phyloP scores from a whole-genome alignment of 2,329 filamentous ascomycete species.

The Ascochyta fabae region DNA sequence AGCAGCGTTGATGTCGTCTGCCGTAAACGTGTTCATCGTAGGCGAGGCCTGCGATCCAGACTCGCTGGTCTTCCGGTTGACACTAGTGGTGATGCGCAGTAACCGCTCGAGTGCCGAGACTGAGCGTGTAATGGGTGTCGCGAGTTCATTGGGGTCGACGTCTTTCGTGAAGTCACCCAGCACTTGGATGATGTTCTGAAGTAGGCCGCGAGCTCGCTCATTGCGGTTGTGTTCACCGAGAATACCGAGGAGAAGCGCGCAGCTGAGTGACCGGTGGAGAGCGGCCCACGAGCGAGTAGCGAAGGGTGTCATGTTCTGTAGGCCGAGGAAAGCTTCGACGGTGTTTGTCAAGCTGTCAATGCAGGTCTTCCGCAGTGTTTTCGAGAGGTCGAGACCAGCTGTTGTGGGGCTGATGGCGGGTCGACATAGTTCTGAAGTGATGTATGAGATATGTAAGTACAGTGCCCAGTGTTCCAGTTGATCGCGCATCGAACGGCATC shows the following conservation, averaged over 20 bases:
- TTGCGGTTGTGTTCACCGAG: conserved; percentile 54
- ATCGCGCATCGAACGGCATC: conserved; percentile 57
- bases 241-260: conserved; percentile 53
- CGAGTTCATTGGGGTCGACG: conserved; percentile 56
- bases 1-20: conserved; percentile 47
- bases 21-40: conserved; percentile 41
- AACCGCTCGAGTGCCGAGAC: conserved; percentile 55
- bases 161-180: conserved; percentile 56
- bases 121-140: conserved; percentile 56
- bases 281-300: conserved; percentile 54
- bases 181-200: conserved; percentile 55
- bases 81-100: conserved; percentile 39
- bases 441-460: conserved; percentile 67
- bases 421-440: conserved; percentile 67
- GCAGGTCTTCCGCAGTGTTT: conserved; percentile 61
- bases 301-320: conserved; percentile 59
- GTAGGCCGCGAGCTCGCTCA: conserved; percentile 53
- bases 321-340: conserved; percentile 66
- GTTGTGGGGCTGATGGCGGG: conserved; percentile 63
- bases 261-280: conserved; percentile 54
- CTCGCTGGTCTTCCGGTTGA: conserved; percentile 33
- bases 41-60: conserved; percentile 42
- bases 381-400: conserved; percentile 52
- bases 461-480: conserved; percentile 66
- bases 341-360: conserved; percentile 63